Evolutionary conservation across 2,329 filamentous ascomycete species (phyloP).

Genomic region (Colletotrichum paranaense): DNA sequence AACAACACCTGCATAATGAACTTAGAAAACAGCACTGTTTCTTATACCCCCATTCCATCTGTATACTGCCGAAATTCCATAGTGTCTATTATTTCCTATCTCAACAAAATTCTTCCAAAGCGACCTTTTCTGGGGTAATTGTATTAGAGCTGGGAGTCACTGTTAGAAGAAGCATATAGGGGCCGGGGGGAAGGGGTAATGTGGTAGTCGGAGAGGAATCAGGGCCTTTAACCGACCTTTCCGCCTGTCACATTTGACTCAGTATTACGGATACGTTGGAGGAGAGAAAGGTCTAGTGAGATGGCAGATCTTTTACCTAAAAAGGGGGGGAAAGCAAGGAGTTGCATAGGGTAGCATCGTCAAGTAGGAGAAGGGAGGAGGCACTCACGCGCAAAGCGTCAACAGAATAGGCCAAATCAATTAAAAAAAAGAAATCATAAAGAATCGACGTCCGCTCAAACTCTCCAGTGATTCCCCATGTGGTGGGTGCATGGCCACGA

Average conservation of each 20-base stretch:
- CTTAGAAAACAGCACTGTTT: conserved; percentile 16
- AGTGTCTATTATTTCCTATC: conserved; percentile 19
- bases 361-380: not conserved
- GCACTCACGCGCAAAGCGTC: not conserved
- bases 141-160: conserved; percentile 12
- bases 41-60: conserved; percentile 24
- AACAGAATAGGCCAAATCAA: not conserved
- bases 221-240: conserved; percentile 18
- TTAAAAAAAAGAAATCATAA: not conserved
- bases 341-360: conserved; percentile 22
- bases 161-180: not conserved
- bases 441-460: not conserved
- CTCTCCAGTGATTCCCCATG: not conserved
- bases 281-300: not conserved
- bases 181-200: not conserved
- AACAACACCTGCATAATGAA: conserved; percentile 16
- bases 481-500: not conserved
- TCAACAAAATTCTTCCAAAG: not conserved
- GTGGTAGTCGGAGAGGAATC: not conserved
- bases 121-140: conserved; percentile 1
- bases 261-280: not conserved
- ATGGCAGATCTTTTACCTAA: conserved; percentile 17
- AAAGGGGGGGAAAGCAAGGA: not conserved
- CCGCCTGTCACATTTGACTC: conserved; percentile 15
- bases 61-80: conserved; percentile 24